Evolutionary conservation across 768 basidiomycete genomes (phyloP).

Genomic region (Agaricus subrufescens): DNA sequence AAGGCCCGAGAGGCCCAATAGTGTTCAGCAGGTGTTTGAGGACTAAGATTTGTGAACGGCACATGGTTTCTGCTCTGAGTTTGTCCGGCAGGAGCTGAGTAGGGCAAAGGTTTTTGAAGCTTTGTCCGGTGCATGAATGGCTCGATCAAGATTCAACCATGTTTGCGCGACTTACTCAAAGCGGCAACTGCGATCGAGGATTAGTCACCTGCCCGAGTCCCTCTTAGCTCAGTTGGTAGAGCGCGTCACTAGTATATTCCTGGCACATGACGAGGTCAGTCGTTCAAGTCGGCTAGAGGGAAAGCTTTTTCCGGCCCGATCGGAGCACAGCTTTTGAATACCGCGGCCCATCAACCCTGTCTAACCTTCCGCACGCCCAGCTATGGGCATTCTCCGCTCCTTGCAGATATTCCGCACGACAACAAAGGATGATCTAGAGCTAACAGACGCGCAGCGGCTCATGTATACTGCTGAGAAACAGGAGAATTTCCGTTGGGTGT

Average conservation of each 20-base stretch:
- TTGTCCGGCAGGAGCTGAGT: no score
- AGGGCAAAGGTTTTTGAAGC: not conserved
- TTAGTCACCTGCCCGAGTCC: not conserved
- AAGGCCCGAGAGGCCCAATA: conserved; percentile 70
- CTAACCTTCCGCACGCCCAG: not conserved
- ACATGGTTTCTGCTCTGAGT: not conserved
- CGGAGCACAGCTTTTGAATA: not conserved
- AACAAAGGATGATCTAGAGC: conserved; percentile 3
- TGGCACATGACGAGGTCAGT: not conserved
- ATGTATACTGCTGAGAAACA: conserved; percentile 51
- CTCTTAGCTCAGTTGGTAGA: conserved; percentile 56
- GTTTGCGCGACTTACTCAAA: not conserved
- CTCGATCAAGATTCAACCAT: not conserved
- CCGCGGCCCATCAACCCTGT: not conserved
- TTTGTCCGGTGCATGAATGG: not conserved
- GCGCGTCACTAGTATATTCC: conserved; percentile 50
- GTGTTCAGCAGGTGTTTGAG: conserved; percentile 35
- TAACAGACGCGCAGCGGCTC: conserved; percentile 37
- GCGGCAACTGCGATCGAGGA: not conserved
- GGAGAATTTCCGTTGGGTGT: conserved; percentile 53
- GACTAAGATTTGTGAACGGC: conserved; percentile 12
- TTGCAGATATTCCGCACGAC: not conserved
- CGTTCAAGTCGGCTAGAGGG: conserved; percentile 1
- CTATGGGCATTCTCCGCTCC: conserved; percentile 1
- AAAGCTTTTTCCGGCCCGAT: not conserved